Base-by-base conservation (phyloP, 345 rosid genomes). In the Raphanus raphanistrum region DNA sequence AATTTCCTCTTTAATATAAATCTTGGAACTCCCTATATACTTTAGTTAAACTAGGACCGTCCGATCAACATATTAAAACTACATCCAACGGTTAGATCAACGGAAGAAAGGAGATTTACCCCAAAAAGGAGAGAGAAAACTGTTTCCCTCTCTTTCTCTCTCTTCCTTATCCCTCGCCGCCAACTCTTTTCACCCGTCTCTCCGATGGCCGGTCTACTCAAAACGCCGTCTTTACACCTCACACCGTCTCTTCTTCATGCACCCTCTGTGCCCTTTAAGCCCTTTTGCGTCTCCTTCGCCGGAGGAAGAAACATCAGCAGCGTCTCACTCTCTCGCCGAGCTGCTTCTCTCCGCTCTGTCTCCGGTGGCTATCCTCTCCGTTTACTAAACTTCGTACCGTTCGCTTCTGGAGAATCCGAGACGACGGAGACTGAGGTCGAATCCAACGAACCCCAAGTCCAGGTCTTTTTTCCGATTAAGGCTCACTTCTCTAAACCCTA, bases 351-450 rank as follows among this genome's bases (percentile, higher is more conserved):
- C 31, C 86, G 80, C 54, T 72, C 73, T 68, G 52, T 77, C 70
- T 43, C 81, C 58, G n/a, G 62, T 68, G 29, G 59, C 21, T 77
- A 75, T 70, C 80, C 88, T 52, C 77, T 68, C 66, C 84, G 89
- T 50, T 84, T 85, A 63, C 63, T 52, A 12, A 88, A 80, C 68
- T 75, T 85, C 54, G 80, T 70, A 16, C 85, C 88, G 32, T 88
- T 86, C 27, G 85, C 91, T 79, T 84, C 94, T 0, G 91, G 92
- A n/a, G 98, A 92, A 58, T 74, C 90, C 0, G 92, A 88, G 73
- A 85, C 90, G 31, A 71, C 85, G 21, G 84, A 84, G 76, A 78
- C 88, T 2, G 79, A 85, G 80, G 82, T 84, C 80, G 76, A 79
- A 55, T 80, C 83, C 57, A 78, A 71, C 74, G 91, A 92, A 75